Conservation (phyloP, 441 rosid genomes). For the Syzygium syzygioides region DNA sequence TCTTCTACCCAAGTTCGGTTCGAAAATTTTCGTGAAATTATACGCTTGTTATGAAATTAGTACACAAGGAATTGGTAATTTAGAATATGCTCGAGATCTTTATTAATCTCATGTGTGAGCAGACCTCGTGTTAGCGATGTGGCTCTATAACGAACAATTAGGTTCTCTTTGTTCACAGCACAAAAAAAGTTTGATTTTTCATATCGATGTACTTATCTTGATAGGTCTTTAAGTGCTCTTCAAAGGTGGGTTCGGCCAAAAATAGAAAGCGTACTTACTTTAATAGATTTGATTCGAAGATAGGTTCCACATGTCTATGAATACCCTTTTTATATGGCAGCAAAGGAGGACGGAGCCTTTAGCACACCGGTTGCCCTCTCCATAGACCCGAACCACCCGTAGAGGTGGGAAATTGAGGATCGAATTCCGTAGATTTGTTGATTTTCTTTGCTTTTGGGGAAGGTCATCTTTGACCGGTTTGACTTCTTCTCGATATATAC, state of each 20-base stretch:
- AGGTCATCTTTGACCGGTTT: neutral
- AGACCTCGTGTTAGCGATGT: neutral
- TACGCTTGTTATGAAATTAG: neutral
- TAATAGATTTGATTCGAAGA: neutral
- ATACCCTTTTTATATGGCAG: neutral
- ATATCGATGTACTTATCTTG: neutral
- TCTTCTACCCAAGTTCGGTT: neutral
- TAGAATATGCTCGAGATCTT: neutral
- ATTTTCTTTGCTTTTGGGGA: neutral
- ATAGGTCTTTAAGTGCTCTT: neutral
- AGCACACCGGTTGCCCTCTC: neutral
- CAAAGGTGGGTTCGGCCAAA: rapidly evolving
- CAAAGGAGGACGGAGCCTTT: neutral
- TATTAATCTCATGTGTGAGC: neutral
- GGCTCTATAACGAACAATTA: rapidly evolving
- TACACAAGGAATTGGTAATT: neutral
- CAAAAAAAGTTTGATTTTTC: neutral
- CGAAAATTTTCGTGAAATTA: neutral
- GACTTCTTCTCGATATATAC: neutral
- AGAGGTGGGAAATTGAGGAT: neutral
- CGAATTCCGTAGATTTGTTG: neutral
- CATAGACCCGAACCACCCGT: rapidly evolving
- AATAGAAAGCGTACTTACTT: neutral
- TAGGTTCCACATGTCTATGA: neutral
- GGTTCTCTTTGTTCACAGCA: too few species aligned